Evolutionary conservation across 352 stramenopile species (phyloP).

Genomic region (Phytophthora podocarpi): DNA sequence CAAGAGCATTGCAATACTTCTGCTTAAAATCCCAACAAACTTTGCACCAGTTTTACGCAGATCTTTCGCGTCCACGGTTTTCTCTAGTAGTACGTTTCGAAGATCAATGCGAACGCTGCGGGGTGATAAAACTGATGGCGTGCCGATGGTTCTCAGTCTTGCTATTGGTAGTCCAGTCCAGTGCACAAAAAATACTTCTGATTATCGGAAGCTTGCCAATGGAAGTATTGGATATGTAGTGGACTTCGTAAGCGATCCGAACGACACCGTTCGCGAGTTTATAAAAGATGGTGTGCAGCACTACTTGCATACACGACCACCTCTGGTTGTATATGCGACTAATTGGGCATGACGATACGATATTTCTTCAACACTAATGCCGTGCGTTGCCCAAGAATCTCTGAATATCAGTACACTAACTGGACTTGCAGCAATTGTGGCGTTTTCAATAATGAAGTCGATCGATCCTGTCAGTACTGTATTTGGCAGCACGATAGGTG

Average conservation of each 20-base stretch:
- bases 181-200: constrained; percentile 2
- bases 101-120: neutral
- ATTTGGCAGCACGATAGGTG: too few species aligned
- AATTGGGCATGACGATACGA: too few species aligned
- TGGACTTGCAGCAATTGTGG: too few species aligned
- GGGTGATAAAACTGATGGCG: constrained; percentile 1
- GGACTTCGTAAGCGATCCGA: neutral
- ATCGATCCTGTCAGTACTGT: too few species aligned
- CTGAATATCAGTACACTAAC: too few species aligned
- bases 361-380: too few species aligned
- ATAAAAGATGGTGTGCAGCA: neutral
- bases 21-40: neutral
- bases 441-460: too few species aligned
- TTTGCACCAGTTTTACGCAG: constrained; percentile 5
- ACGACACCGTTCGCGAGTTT: neutral
- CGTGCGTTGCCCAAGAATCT: too few species aligned
- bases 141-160: neutral
- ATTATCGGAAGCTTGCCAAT: neutral
- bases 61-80: neutral
- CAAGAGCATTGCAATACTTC: neutral
- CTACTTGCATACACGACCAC: neutral
- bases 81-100: too few species aligned
- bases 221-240: constrained; percentile 6
- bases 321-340: neutral
- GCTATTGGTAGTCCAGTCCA: neutral